These are phyloP conservation scores for Debaryomyces singareniensis DNA, from an alignment of 1,139 yeast species.

Conservation along the genomic window DNA sequence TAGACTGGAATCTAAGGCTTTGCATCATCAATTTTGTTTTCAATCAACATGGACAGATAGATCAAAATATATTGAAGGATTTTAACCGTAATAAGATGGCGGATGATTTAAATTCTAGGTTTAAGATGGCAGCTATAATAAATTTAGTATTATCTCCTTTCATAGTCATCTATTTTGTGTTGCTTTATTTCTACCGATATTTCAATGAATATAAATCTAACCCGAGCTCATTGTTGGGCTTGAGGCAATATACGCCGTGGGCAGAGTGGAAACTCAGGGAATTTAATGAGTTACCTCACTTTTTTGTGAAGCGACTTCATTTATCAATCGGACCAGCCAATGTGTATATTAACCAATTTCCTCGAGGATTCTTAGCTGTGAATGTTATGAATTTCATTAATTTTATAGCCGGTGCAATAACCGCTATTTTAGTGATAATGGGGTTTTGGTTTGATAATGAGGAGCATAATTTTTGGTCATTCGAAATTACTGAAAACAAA, in stretches of 20 bases:
- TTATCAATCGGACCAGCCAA: slow-evolving; percentile 76
- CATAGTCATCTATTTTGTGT: slow-evolving; percentile 71
- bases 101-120: slow-evolving; percentile 67
- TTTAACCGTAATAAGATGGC: slow-evolving; percentile 62
- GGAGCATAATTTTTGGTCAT: slow-evolving; percentile 66
- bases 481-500: slow-evolving; percentile 77
- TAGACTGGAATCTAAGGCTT: slow-evolving; percentile 90
- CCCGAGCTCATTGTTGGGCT: slow-evolving; percentile 75
- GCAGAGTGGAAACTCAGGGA: slow-evolving; percentile 96
- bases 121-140: slow-evolving; percentile 80
- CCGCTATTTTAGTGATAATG: slow-evolving; percentile 77
- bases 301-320: slow-evolving; percentile 72
- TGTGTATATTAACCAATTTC: slow-evolving; percentile 83
- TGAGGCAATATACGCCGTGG: slow-evolving; percentile 82
- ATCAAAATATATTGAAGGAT: slow-evolving; percentile 65
- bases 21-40: slow-evolving; percentile 86
- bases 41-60: slow-evolving; percentile 78
- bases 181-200: slow-evolving; percentile 81
- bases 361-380: slow-evolving; percentile 58
- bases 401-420: slow-evolving; percentile 81
- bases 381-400: slow-evolving; percentile 60
- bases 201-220: slow-evolving; percentile 89
- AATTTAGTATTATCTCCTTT: slow-evolving; percentile 82
- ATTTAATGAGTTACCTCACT: slow-evolving; percentile 85
- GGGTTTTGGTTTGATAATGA: slow-evolving; percentile 86